Conservation (phyloP, 805 yeast genomes). For the Myxozyma melibiosi region DNA sequence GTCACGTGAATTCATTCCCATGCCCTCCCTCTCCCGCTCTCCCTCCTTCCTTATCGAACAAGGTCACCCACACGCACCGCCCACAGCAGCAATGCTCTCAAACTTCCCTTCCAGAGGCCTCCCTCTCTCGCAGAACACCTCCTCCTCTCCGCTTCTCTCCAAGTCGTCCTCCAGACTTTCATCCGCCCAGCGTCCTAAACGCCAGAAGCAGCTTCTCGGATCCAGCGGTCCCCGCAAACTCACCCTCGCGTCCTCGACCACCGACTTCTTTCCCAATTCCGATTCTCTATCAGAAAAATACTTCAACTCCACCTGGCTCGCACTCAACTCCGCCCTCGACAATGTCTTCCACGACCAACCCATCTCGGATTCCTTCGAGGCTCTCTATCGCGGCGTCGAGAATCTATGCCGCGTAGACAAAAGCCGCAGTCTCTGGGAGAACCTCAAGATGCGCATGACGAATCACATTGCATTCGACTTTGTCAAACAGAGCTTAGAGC, state of each 20-base stretch:
- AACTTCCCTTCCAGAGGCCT: conserved; percentile 32
- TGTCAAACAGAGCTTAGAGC: not conserved
- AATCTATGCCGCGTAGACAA: conserved; percentile 38
- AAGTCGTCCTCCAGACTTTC: conserved; percentile 12
- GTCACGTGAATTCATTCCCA: too few relatives aligned
- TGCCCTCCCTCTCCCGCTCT: not conserved
- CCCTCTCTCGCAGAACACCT: conserved; percentile 8
- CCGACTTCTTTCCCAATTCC: not conserved
- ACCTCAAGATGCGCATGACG: conserved; percentile 26
- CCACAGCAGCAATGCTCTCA: conserved; percentile 19
- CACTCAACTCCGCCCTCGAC: conserved; percentile 21
- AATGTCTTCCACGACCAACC: conserved; percentile 13
- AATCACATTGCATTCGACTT: conserved; percentile 18
- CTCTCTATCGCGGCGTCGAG: conserved; percentile 41
- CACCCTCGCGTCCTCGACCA: conserved; percentile 2
- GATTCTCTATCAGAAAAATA: conserved; percentile 16
- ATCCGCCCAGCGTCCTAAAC: conserved; percentile 24
- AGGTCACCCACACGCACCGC: too few relatives aligned
- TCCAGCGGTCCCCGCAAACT: conserved; percentile 23
- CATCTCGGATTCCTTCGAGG: conserved; percentile 35
- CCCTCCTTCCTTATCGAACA: not conserved
- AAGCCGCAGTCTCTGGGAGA: conserved; percentile 34
- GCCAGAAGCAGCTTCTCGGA: conserved; percentile 25
- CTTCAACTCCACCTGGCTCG: conserved; percentile 19
- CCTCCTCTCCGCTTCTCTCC: not conserved